Percentiles rank a stretch among this genome's conserved stretches.
These are phyloP conservation scores for Fraxinus excelsior DNA, from an alignment of 257 asterid genomes.

Conservation along the genomic window DNA sequence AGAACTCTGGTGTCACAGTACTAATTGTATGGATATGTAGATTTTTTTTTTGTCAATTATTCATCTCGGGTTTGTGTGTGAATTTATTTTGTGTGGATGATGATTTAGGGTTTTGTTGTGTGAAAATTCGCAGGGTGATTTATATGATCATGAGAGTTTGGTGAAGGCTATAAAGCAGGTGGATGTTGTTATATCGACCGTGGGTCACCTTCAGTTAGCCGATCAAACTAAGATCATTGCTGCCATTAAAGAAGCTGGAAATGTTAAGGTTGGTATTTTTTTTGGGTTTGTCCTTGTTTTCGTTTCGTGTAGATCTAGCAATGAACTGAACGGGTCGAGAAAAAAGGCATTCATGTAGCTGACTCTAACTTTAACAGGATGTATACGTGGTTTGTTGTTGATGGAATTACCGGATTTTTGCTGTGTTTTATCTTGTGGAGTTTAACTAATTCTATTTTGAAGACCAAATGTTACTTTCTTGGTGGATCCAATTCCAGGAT, in stretches of 20 bases:
- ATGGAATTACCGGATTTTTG: not conserved
- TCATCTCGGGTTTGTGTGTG: not conserved
- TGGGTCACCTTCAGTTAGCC: slow-evolving; percentile 47
- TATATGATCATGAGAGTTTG: slow-evolving; percentile 56
- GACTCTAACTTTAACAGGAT: not conserved
- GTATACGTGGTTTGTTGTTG: too few species aligned
- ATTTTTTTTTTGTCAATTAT: too few species aligned
- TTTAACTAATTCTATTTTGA: not conserved
- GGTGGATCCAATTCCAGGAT: too few species aligned
- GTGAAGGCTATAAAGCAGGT: slow-evolving; percentile 67
- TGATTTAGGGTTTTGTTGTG: not conserved
- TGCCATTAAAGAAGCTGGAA: slow-evolving; percentile 78
- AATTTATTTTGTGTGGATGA: not conserved
- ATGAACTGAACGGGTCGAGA: too few species aligned
- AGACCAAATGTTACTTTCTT: too few species aligned
- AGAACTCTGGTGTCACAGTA: slow-evolving; percentile 52
- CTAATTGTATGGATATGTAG: too few species aligned
- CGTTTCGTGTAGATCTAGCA: not conserved
- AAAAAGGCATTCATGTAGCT: not conserved
- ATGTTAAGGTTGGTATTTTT: slow-evolving; percentile 24
- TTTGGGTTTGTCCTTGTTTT: not conserved
- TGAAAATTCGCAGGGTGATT: slow-evolving; percentile 51
- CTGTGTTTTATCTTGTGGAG: not conserved
- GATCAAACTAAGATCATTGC: slow-evolving; percentile 63
- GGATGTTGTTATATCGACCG: slow-evolving; percentile 67